Conservation (phyloP, 495 filamentous ascomycete species). For the Aspergillus sclerotioniger region DNA sequence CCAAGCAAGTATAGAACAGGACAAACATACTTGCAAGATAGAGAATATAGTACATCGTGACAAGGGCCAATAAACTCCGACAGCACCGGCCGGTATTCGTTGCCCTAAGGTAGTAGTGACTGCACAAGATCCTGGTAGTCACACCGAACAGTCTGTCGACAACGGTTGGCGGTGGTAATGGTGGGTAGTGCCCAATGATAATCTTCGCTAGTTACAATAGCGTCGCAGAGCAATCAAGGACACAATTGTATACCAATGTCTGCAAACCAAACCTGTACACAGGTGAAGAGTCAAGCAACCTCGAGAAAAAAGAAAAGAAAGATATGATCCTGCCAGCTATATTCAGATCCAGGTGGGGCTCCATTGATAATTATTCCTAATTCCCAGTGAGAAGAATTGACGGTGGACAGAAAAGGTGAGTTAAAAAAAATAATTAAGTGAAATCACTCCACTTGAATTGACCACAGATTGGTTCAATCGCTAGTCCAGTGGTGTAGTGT, state of each 20-base stretch:
- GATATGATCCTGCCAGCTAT: not conserved
- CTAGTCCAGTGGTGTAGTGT: too few species aligned
- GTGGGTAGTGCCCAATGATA: constrained; percentile 37
- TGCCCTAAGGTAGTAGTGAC: constrained; percentile 27
- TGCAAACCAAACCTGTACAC: too few species aligned
- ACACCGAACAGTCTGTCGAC: constrained; percentile 33
- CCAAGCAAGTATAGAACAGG: constrained; percentile 1
- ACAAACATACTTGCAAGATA: constrained; percentile 65
- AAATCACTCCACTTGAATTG: too few species aligned
- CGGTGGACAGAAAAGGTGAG: too few species aligned
- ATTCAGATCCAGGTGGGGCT: too few species aligned
- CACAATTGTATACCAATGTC: too few species aligned
- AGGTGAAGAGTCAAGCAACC: constrained; percentile 3
- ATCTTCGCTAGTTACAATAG: constrained; percentile 9
- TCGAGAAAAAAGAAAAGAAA: constrained; percentile 15
- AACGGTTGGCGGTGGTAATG: constrained; percentile 18
- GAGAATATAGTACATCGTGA: constrained; percentile 64
- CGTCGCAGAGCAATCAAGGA: not conserved
- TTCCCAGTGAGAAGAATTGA: constrained; percentile 6
- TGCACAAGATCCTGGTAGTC: constrained; percentile 32
- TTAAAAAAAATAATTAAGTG: too few species aligned
- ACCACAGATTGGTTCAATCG: too few species aligned
- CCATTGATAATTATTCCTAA: not conserved
- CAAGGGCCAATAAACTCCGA: constrained; percentile 16
- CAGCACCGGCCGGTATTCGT: constrained; percentile 25